These are phyloP conservation scores for Stephanodiscus minutulus DNA, from an alignment of 108 stramenopile genomes.

Conservation along the genomic window DNA sequence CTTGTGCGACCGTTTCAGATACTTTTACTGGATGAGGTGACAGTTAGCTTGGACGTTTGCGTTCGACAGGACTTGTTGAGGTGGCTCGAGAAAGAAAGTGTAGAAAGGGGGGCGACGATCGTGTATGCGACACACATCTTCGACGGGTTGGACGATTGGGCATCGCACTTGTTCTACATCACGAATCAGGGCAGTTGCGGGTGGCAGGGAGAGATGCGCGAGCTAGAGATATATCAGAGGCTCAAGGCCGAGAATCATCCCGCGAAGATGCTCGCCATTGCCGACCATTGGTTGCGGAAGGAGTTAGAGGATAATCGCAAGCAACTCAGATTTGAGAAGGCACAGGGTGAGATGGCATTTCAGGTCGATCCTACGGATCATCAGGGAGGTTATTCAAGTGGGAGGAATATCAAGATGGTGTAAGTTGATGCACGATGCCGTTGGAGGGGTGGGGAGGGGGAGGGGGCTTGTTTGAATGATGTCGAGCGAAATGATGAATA, in stretches of 20 bases:
- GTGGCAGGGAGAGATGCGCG: slow-evolving; percentile 83
- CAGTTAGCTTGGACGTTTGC: slow-evolving; percentile 95
- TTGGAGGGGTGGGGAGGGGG: too few relatives aligned
- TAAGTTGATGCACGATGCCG: slow-evolving; percentile 3
- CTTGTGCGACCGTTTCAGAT: slow-evolving; percentile 95
- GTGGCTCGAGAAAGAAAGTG: slow-evolving; percentile 93
- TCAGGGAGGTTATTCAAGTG: slow-evolving; percentile 85
- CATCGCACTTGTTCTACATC: slow-evolving; percentile 69
- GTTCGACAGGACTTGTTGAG: slow-evolving; percentile 91
- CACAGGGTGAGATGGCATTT: slow-evolving; percentile 59
- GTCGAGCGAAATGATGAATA: too few relatives aligned
- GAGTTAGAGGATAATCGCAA: slow-evolving; percentile 71
- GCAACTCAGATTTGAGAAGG: slow-evolving; percentile 62
- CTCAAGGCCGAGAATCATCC: slow-evolving; percentile 79
- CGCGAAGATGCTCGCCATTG: slow-evolving; percentile 82
- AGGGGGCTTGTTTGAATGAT: too few relatives aligned
- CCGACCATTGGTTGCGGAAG: slow-evolving; percentile 84
- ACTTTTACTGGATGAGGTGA: slow-evolving; percentile 96
- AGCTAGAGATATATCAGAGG: slow-evolving; percentile 73
- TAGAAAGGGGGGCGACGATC: slow-evolving; percentile 90
- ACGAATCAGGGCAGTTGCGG: slow-evolving; percentile 72
- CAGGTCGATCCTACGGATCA: slow-evolving; percentile 72
- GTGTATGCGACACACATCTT: slow-evolving; percentile 99
- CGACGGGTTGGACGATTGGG: slow-evolving; percentile 88
- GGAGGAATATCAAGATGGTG: slow-evolving; percentile 57